A percentile compares a stretch with the other conserved stretches of the same genome.
phyloP scores from a whole-genome alignment of 2,329 filamentous ascomycete species.

The Monosporascus sp. region DNA sequence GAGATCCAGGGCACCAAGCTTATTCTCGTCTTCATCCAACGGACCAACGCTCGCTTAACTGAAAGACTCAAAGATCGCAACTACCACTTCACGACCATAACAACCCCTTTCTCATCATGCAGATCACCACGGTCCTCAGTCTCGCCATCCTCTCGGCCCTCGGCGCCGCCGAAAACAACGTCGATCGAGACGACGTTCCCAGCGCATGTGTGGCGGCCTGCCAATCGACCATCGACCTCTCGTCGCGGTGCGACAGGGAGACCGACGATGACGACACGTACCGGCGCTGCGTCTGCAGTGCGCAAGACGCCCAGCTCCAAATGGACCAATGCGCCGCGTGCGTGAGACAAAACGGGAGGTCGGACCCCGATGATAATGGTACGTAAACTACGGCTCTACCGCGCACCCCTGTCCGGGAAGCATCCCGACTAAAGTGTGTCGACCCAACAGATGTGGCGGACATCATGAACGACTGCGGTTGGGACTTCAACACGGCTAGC shows the following conservation, averaged over 20 bases:
- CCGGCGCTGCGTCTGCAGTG: slow-evolving; percentile 11
- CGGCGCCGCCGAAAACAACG: slow-evolving; percentile 12
- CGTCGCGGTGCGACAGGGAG: slow-evolving; percentile 10
- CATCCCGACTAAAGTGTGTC: too few relatives aligned
- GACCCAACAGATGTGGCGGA: slow-evolving; percentile 10
- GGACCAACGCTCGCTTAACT: neutral
- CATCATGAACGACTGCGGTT: slow-evolving; percentile 17
- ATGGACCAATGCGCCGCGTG: slow-evolving; percentile 15
- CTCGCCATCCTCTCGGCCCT: slow-evolving; percentile 7
- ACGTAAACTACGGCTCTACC: neutral
- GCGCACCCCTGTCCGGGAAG: neutral
- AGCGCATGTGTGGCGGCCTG: slow-evolving; percentile 10
- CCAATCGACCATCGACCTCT: slow-evolving; percentile 14
- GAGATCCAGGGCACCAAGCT: too few relatives aligned
- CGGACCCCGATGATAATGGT: slow-evolving; percentile 11
- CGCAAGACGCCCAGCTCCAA: slow-evolving; percentile 3
- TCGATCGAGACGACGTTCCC: slow-evolving; percentile 11
- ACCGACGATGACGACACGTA: slow-evolving; percentile 10
- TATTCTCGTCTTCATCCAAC: neutral
- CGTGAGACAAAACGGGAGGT: slow-evolving; percentile 9
- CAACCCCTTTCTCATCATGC: neutral
- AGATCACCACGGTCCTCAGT: neutral
- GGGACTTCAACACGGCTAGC: slow-evolving; percentile 10
- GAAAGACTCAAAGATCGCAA: neutral
- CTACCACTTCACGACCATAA: neutral